A percentile compares a stretch with the other conserved stretches of the same genome.
These are phyloP conservation scores for Wickerhamiella brachini DNA, from an alignment of 805 yeast genomes.

Conservation along the genomic window DNA sequence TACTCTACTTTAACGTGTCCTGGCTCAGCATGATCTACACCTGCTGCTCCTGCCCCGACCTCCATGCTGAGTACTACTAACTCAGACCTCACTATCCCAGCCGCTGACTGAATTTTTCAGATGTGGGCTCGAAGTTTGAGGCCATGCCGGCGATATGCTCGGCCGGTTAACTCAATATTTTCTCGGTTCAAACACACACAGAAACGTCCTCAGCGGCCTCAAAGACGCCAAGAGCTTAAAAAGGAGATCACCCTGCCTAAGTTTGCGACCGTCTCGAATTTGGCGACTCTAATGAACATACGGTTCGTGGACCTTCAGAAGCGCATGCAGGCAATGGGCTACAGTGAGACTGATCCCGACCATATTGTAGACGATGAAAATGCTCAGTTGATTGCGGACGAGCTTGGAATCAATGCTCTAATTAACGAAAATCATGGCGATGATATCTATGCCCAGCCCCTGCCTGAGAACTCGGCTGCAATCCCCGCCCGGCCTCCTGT, in stretches of 20 bases:
- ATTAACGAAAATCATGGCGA: slow-evolving; percentile 44
- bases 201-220: background rate
- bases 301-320: slow-evolving; percentile 46
- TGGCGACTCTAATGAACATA: slow-evolving; percentile 57
- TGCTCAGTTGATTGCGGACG: slow-evolving; percentile 77
- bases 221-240: background rate
- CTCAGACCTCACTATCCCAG: background rate
- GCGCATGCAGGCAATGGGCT: slow-evolving; percentile 56
- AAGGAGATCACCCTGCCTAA: slow-evolving; percentile 39
- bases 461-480: slow-evolving; percentile 34
- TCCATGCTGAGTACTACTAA: no score
- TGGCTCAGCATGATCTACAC: no score
- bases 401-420: slow-evolving; percentile 54
- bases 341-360: slow-evolving; percentile 51
- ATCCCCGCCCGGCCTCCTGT: slow-evolving; percentile 74
- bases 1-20: no score
- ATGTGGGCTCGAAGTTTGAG: background rate
- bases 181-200: background rate
- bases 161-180: background rate
- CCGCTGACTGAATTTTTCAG: background rate
- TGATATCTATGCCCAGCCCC: slow-evolving; percentile 40
- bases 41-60: no score
- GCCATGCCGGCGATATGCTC: background rate
- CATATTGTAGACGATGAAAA: slow-evolving; percentile 77
- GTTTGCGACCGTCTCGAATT: slow-evolving; percentile 63